phyloP scores from a whole-genome alignment of 139 green algal species.

The Pseudopediastrum boryanum region DNA sequence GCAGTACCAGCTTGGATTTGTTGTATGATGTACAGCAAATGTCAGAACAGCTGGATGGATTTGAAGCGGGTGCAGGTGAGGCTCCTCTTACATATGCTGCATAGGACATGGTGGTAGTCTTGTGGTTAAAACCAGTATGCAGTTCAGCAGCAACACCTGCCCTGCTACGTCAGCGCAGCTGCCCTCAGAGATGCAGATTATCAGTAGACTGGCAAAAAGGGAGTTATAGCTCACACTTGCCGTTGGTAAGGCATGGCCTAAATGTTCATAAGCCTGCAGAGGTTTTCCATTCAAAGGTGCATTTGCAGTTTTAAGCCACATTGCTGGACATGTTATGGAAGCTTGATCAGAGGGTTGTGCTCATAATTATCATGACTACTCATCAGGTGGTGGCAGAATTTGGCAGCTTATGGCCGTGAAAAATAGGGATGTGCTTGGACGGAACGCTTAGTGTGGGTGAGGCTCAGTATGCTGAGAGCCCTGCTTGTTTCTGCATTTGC shows the following conservation, averaged over 20 bases:
- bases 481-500: neutral
- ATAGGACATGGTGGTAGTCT: no score
- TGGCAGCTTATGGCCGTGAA: neutral
- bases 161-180: no score
- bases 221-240: no score
- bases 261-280: no score
- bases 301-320: no score
- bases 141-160: no score
- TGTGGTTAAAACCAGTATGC: no score
- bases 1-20: slow-evolving; percentile 64
- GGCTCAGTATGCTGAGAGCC: neutral
- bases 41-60: slow-evolving; percentile 72
- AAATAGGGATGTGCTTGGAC: neutral
- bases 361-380: neutral
- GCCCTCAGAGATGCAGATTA: no score
- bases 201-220: no score
- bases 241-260: no score
- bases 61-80: slow-evolving; percentile 73
- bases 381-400: neutral
- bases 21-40: slow-evolving; percentile 80
- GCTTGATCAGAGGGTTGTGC: neutral
- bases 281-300: no score
- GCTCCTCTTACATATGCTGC: neutral
- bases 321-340: neutral
- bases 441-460: neutral